A percentile compares a stretch with the other conserved stretches of the same genome.
Conservation (phyloP, 805 yeast species). For the Sugiyamaella floridensis region DNA sequence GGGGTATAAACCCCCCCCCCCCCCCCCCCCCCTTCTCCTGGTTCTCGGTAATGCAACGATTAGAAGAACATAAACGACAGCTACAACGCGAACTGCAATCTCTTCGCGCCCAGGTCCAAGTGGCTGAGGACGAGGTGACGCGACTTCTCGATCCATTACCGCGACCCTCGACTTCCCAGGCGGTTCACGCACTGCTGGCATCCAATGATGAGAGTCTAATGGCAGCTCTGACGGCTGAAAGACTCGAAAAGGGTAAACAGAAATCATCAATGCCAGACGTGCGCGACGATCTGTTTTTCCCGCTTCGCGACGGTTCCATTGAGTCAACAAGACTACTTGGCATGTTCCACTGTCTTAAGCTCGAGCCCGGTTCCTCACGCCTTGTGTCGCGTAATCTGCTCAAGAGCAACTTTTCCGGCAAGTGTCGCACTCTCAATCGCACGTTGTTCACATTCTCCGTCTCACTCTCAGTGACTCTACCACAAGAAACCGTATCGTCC, state of each 20-base stretch:
- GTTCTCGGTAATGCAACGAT: no score
- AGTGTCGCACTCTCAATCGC: slow-evolving; percentile 1
- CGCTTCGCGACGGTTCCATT: slow-evolving; percentile 6
- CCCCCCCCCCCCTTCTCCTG: no score
- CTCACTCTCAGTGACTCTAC: neutral
- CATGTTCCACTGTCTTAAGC: slow-evolving; percentile 7
- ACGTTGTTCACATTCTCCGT: slow-evolving; percentile 7
- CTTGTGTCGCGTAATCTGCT: slow-evolving; percentile 3
- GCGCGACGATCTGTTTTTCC: slow-evolving; percentile 6
- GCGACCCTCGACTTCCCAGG: neutral
- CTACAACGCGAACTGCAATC: neutral
- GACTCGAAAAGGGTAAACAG: neutral
- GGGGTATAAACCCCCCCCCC: no score
- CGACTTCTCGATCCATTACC: neutral
- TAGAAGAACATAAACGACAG: neutral
- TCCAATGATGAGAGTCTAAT: slow-evolving; percentile 5
- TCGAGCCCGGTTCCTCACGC: neutral
- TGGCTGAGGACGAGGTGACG: slow-evolving; percentile 4
- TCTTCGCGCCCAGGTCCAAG: neutral
- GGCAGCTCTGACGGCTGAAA: neutral
- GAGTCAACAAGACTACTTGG: slow-evolving; percentile 1
- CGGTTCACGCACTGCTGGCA: slow-evolving; percentile 4
- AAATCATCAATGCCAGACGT: neutral
- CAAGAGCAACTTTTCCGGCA: slow-evolving; percentile 4
- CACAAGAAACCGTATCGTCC: slow-evolving; percentile 1